Evolutionary conservation across 805 yeast species (phyloP), one percentile per base, ranked within the genome.

Genomic region (Saturnispora diversa): DNA sequence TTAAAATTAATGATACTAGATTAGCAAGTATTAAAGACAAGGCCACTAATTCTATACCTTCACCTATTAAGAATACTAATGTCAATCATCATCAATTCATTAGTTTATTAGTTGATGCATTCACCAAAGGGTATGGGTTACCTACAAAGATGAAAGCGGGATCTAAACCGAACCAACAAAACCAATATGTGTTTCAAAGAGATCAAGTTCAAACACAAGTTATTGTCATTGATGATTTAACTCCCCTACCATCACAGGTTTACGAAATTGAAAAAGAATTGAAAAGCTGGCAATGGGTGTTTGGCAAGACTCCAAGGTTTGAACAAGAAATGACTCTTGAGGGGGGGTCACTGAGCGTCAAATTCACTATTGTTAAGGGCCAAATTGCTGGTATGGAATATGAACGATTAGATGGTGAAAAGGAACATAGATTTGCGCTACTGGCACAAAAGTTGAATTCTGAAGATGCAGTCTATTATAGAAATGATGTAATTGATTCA

Each of bases 281-380:
- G 15, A 53, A 62, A 31, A 58, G 68, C 16, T 81, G 92, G 83
- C 64, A 72, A 2, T 88, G 95, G 95, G 73, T 64, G 27, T 86
- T 63, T 57, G 88, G 86, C 1, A 65, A 69, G 16, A 81, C 95
- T 0, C 96, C 97, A 0, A 68, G 65, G 44, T 92, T 90, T 56
- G 65, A 70, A 30, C 76, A 83, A 43, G 63, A 68, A 22, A 75
- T 84, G 43, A 51, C 53, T 1, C 54, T 82, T 15, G 52, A 51
- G 2, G 59, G 64, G 31, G 56, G 57, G 0, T 56, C 60, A 4
- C 17, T 48, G 7, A 38, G 29, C 46, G 55, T 44, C 56, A 63
- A 10, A 46, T 66, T 48, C 40, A 36, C 13, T 71, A 77, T 86
- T 3, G 78, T 70, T 5, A 76, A 73, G 43, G 83, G 84, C 0